These are phyloP conservation scores for Rhizoctonia solani DNA, from an alignment of 1,284 basidiomycete genomes.

Conservation along the genomic window DNA sequence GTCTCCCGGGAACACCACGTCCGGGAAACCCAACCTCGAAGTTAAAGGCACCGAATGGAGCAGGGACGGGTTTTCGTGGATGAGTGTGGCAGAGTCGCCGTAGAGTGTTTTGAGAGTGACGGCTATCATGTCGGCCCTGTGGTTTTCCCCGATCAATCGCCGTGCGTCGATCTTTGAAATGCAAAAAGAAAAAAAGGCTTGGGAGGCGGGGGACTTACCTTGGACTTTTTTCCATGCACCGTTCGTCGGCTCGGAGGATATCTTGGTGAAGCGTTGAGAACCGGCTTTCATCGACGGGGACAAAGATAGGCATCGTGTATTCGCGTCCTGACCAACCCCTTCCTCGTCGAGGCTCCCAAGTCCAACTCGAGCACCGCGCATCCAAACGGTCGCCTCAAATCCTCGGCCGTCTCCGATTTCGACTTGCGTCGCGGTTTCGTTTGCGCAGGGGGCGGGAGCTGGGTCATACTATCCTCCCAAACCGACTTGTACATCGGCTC, in stretches of 20 bases:
- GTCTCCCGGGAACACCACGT: conserved; percentile 93
- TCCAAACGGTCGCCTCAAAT: conserved; percentile 79
- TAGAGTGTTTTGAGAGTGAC: conserved; percentile 91
- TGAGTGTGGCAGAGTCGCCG: conserved; percentile 74
- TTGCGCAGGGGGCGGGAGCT: not conserved
- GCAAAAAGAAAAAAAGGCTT: conserved; percentile 1
- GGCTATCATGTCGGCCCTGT: conserved; percentile 81
- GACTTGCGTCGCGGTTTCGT: not conserved
- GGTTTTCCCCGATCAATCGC: too few species aligned
- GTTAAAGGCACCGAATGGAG: conserved; percentile 83
- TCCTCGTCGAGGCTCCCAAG: too few species aligned
- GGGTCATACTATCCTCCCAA: conserved; percentile 32
- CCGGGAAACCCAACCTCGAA: conserved; percentile 91
- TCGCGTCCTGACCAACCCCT: conserved; percentile 63
- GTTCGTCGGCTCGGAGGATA: conserved; percentile 79
- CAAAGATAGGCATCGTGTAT: conserved; percentile 86
- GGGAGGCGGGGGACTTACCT: conserved; percentile 56
- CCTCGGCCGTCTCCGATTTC: conserved; percentile 34
- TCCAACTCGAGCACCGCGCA: conserved; percentile 90
- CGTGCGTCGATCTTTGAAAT: too few species aligned
- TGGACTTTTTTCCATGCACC: conserved; percentile 83
- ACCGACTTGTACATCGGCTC: conserved; percentile 31
- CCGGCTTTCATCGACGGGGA: conserved; percentile 79
- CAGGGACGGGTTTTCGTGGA: conserved; percentile 85
- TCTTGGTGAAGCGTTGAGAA: conserved; percentile 96